A percentile compares a stretch with the other conserved stretches of the same genome.
These are phyloP conservation scores for Umbelopsis sp. DNA, from an alignment of 192 early-diverging fungal species.

Conservation along the genomic window DNA sequence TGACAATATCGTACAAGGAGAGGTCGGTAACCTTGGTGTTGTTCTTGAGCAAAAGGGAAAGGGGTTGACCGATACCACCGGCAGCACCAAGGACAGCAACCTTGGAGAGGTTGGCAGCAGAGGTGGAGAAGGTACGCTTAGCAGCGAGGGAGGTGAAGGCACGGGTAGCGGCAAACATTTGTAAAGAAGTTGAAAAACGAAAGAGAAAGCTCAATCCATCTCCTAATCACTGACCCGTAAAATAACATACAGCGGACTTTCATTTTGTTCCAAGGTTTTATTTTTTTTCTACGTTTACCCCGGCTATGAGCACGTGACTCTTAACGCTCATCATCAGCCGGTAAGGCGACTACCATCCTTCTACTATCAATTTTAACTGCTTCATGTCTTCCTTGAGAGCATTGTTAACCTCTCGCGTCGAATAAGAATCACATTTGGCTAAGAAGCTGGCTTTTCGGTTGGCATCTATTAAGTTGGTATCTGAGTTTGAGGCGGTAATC, in stretches of 20 bases:
- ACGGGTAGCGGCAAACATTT: constrained; percentile 38
- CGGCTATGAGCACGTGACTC: constrained; percentile 6
- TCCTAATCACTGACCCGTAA: background rate
- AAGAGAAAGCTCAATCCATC: constrained; percentile 7
- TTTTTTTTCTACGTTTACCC: constrained; percentile 3
- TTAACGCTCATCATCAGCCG: background rate
- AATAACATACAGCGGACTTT: constrained; percentile 4
- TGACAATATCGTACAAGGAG: constrained; percentile 95
- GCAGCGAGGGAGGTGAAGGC: constrained; percentile 30
- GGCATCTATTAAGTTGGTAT: background rate
- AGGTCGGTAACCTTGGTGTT: constrained; percentile 85
- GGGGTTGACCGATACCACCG: constrained; percentile 97
- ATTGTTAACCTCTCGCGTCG: constrained; percentile 11
- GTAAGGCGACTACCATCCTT: background rate
- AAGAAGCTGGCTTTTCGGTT: constrained; percentile 14
- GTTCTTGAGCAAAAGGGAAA: constrained; percentile 92
- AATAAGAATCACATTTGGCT: constrained; percentile 11
- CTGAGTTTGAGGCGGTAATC: constrained; percentile 18
- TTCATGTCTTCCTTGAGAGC: constrained; percentile 24
- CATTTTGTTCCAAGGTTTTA: constrained; percentile 14
- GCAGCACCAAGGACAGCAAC: constrained; percentile 73
- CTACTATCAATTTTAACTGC: constrained; percentile 8
- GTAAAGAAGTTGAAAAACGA: constrained; percentile 9
- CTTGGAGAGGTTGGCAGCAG: constrained; percentile 54
- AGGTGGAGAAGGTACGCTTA: constrained; percentile 37